phyloP scores from a whole-genome alignment of 78 protist genomes.

The Tieghemostelium lacteum region DNA sequence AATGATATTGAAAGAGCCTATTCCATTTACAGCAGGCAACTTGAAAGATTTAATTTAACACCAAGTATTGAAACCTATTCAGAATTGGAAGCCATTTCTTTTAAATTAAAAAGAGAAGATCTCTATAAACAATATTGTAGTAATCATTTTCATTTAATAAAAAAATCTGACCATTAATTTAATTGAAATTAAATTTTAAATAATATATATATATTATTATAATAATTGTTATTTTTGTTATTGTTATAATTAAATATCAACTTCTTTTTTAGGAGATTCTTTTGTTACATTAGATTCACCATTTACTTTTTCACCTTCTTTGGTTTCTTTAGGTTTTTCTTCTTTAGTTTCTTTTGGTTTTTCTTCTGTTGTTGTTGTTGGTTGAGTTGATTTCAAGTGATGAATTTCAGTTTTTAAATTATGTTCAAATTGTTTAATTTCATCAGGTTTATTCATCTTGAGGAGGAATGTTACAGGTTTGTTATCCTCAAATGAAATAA shows the following conservation, averaged over 20 bases:
- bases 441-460: conserved; percentile 44
- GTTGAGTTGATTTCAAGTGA: background rate
- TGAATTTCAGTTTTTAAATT: conserved; percentile 24
- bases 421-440: conserved; percentile 7
- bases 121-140: conserved; percentile 39
- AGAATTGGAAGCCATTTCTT: conserved; percentile 41
- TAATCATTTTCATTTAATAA: conserved; percentile 40
- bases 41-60: background rate
- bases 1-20: conserved; percentile 29
- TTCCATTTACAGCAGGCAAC: background rate
- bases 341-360: background rate
- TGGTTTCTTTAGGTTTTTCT: background rate
- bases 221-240: too few species aligned
- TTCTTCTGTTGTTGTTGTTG: background rate
- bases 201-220: too few species aligned
- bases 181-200: too few species aligned
- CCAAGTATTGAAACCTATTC: conserved; percentile 51
- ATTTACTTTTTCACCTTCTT: background rate
- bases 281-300: background rate
- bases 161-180: conserved; percentile 4
- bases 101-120: conserved; percentile 11
- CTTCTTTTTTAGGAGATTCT: background rate
- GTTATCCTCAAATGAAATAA: conserved; percentile 29
- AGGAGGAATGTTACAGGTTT: conserved; percentile 21
- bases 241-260: too few species aligned